Conservation (phyloP, 495 filamentous ascomycete genomes). For the Tricharina praecox region DNA sequence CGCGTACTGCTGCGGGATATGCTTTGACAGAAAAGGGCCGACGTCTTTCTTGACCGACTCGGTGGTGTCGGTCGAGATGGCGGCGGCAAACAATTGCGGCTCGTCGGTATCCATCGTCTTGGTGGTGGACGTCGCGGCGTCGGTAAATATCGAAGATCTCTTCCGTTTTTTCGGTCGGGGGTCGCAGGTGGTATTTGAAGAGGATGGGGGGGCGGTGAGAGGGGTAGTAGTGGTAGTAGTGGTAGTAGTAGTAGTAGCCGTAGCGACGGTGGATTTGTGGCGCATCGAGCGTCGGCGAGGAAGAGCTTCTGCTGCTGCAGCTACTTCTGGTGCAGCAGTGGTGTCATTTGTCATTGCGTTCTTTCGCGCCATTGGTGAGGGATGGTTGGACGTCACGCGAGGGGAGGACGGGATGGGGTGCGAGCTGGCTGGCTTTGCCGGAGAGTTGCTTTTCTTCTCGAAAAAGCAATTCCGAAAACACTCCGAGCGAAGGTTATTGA, state of each 20-base stretch:
- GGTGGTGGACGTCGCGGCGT: background rate
- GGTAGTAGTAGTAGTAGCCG: background rate
- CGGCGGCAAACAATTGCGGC: constrained; percentile 18
- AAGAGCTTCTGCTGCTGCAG: too few relatives aligned
- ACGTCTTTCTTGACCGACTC: constrained; percentile 31
- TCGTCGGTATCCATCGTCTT: constrained; percentile 14
- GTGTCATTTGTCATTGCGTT: background rate
- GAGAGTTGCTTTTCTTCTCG: too few relatives aligned
- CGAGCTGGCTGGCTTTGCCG: too few relatives aligned
- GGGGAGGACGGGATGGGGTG: too few relatives aligned
- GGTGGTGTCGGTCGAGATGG: constrained; percentile 21
- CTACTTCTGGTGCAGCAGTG: too few relatives aligned
- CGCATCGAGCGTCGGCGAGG: constrained; percentile 1
- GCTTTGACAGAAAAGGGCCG: constrained; percentile 66
- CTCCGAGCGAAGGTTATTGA: too few relatives aligned
- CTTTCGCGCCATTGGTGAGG: background rate
- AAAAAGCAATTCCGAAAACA: too few relatives aligned
- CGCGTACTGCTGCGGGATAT: constrained; percentile 72
- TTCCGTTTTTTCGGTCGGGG: constrained; percentile 6
- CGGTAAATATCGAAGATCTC: background rate
- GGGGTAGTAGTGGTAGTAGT: background rate
- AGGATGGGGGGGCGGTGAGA: background rate
- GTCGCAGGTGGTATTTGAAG: constrained; percentile 4
- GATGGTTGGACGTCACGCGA: background rate
- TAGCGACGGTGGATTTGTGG: background rate